Evolutionary conservation across 2,329 filamentous ascomycete species (phyloP).

Genomic region (Calonectria pseudoturangicola): DNA sequence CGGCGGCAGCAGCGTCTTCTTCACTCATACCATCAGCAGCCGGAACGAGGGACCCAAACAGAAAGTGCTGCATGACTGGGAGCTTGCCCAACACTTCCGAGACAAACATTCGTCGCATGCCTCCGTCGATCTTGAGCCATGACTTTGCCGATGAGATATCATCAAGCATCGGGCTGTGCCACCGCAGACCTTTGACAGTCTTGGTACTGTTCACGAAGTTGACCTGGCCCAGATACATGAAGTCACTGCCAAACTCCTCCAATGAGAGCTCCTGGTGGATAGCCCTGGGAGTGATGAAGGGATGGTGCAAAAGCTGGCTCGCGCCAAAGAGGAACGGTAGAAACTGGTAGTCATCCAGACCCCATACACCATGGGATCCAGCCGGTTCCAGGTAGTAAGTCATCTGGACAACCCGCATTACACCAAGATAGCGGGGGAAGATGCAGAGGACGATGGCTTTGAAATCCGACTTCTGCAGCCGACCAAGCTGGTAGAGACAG

Average conservation of each 20-base stretch:
- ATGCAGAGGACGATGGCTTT: conserved; percentile 83
- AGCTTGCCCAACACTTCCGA: conserved; percentile 94
- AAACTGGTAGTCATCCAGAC: conserved; percentile 97
- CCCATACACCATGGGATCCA: conserved; percentile 98
- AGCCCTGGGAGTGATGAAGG: conserved; percentile 83
- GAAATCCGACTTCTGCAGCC: conserved; percentile 81
- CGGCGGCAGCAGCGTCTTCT: conserved; percentile 70
- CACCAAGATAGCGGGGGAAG: conserved; percentile 86
- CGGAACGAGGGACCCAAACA: conserved; percentile 91
- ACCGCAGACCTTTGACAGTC: conserved; percentile 93
- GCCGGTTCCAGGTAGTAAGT: conserved; percentile 98
- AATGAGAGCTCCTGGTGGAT: conserved; percentile 93
- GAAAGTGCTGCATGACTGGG: conserved; percentile 98
- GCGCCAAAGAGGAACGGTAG: conserved; percentile 96
- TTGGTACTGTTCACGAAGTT: conserved; percentile 97
- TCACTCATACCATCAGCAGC: conserved; percentile 88
- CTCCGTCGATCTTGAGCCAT: conserved; percentile 94
- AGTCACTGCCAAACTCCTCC: conserved; percentile 89
- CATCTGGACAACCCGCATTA: conserved; percentile 92
- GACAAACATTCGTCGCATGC: conserved; percentile 98
- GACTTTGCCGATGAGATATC: conserved; percentile 93
- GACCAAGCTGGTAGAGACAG: conserved; percentile 87
- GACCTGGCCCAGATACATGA: conserved; percentile 94
- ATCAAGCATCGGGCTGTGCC: conserved; percentile 99
- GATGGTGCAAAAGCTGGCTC: conserved; percentile 90